phyloP scores from a whole-genome alignment of 176 grass and related monocot genomes.

The Zea luxurians region DNA sequence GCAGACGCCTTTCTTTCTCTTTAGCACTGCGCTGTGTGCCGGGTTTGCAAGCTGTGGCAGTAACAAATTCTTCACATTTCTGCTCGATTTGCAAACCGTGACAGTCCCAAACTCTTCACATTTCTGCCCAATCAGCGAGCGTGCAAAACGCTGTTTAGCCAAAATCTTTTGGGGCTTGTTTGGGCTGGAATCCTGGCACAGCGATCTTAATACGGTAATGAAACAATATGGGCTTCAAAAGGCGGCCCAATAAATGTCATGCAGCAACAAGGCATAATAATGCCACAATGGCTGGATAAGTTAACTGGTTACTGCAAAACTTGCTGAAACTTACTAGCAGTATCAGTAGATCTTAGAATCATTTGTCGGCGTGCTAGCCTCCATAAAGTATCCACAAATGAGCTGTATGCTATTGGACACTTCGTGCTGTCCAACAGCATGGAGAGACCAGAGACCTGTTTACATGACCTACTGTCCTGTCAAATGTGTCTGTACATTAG shows the following conservation, averaged over 20 bases:
- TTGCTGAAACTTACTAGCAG: background rate
- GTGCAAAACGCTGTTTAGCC: background rate
- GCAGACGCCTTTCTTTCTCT: background rate
- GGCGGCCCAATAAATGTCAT: background rate
- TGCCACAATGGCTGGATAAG: background rate
- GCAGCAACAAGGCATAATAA: background rate
- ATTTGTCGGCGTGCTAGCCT: background rate
- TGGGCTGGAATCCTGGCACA: background rate
- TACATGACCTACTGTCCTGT: slow-evolving; percentile 4
- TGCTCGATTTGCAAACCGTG: background rate
- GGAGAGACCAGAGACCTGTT: background rate
- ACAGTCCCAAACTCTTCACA: background rate
- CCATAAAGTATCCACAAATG: background rate
- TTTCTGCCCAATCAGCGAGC: background rate
- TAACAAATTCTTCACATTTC: too few species aligned
- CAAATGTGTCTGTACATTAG: slow-evolving; percentile 15
- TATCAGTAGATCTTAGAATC: slow-evolving; percentile 22
- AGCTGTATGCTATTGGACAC: slow-evolving; percentile 8
- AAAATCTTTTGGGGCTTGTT: background rate
- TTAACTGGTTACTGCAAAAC: background rate
- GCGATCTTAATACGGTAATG: background rate
- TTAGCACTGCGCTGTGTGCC: background rate
- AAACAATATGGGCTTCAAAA: background rate
- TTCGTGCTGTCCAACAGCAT: slow-evolving; percentile 15
- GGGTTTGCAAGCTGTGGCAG: too few species aligned